Conservation (phyloP, 768 basidiomycete species). For the Boletus vermiculosoides region DNA sequence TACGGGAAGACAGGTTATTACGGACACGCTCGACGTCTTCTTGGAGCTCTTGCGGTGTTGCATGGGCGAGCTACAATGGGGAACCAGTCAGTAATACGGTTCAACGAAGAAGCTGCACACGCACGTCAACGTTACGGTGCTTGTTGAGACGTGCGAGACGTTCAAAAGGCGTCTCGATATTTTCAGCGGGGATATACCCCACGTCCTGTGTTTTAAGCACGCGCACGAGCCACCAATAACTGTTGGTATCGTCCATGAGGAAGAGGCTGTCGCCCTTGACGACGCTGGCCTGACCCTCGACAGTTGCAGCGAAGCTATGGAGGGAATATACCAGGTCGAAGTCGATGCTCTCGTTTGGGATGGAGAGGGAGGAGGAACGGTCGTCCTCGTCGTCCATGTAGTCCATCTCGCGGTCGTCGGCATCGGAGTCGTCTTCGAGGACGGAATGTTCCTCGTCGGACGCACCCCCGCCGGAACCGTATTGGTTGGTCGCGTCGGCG, state of each 20-base stretch:
- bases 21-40: constrained; percentile 57
- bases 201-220: constrained; percentile 99
- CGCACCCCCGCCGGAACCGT: constrained; percentile 33
- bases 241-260: constrained; percentile 97
- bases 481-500: constrained; percentile 44
- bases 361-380: constrained; percentile 77
- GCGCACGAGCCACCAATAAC: constrained; percentile 99
- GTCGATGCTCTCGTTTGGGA: constrained; percentile 90
- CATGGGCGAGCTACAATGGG: constrained; percentile 30
- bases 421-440: constrained; percentile 81
- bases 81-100: background rate
- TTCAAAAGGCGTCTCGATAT: constrained; percentile 98
- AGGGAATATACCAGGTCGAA: constrained; percentile 92
- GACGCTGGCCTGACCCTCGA: constrained; percentile 98
- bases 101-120: constrained; percentile 28
- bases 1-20: constrained; percentile 47
- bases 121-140: constrained; percentile 93
- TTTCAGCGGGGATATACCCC: constrained; percentile 98
- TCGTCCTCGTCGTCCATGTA: constrained; percentile 75
- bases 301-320: constrained; percentile 95
- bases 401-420: constrained; percentile 63
- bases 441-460: constrained; percentile 82
- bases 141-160: constrained; percentile 94
- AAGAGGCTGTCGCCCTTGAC: constrained; percentile 97
- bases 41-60: constrained; percentile 52